phyloP scores from a whole-genome alignment of 768 basidiomycete genomes.

The Lanmaoa rubissima region DNA sequence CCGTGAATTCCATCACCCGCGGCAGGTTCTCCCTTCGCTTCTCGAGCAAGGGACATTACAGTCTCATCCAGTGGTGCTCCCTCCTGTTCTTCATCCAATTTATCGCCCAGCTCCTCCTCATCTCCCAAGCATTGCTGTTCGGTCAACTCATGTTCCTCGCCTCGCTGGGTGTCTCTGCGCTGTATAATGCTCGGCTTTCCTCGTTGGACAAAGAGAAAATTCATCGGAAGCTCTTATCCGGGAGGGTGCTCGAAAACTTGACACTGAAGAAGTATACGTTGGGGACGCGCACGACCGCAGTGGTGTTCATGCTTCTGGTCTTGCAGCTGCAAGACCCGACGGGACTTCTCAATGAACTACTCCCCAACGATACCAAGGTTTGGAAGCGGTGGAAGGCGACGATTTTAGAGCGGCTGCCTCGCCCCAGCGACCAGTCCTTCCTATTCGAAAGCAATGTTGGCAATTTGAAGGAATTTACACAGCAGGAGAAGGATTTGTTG shows the following conservation, averaged over 20 bases:
- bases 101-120: constrained; percentile 29
- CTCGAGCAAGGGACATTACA: constrained; percentile 7
- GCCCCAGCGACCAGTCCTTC: not conserved
- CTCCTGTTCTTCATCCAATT: constrained; percentile 23
- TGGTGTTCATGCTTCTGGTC: constrained; percentile 18
- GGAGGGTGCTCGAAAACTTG: constrained; percentile 9
- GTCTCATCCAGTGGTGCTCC: constrained; percentile 22
- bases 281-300: constrained; percentile 15
- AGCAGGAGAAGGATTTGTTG: constrained; percentile 9
- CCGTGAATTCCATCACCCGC: constrained; percentile 30
- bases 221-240: constrained; percentile 11
- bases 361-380: constrained; percentile 23
- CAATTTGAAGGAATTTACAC: not conserved
- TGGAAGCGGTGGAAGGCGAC: constrained; percentile 22
- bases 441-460: not conserved
- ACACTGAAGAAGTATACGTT: constrained; percentile 15
- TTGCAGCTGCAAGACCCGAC: constrained; percentile 5
- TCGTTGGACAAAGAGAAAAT: constrained; percentile 32
- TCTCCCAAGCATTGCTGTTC: constrained; percentile 28
- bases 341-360: constrained; percentile 9
- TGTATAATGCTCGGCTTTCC: constrained; percentile 21
- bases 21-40: constrained; percentile 21
- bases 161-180: constrained; percentile 26
- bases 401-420: constrained; percentile 2
- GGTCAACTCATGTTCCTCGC: constrained; percentile 32